Evolutionary conservation across 257 asterid species (phyloP).

Genomic region (Salvia miltiorrhiza): DNA sequence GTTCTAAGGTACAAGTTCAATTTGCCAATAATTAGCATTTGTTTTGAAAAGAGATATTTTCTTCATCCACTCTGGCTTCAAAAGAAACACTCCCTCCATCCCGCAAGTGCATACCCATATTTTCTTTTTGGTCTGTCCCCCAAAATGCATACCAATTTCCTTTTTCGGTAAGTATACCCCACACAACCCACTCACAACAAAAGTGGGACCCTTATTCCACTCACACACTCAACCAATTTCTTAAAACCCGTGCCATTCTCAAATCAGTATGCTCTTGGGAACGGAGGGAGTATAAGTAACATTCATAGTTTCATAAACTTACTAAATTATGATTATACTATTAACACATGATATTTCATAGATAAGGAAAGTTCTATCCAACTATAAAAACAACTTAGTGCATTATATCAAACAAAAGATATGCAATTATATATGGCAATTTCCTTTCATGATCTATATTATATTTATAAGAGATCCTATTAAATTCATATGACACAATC

Average conservation of each 20-base stretch:
- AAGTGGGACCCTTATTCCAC: too few relatives aligned
- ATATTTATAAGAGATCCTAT: background rate
- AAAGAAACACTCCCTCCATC: too few relatives aligned
- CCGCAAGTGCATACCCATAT: too few relatives aligned
- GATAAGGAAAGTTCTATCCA: conserved; percentile 1
- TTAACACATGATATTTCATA: background rate
- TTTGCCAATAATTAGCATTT: conserved; percentile 7
- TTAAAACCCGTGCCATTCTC: too few relatives aligned
- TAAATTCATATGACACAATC: background rate
- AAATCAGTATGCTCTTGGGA: too few relatives aligned
- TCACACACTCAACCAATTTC: too few relatives aligned
- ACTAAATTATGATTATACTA: background rate
- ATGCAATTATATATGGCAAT: background rate
- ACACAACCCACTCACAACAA: too few relatives aligned
- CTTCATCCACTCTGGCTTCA: background rate
- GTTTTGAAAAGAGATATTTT: background rate
- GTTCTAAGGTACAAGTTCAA: conserved; percentile 5
- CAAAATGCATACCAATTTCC: too few relatives aligned
- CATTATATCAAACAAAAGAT: background rate
- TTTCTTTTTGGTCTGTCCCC: too few relatives aligned
- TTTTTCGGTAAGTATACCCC: too few relatives aligned
- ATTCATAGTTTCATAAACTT: background rate
- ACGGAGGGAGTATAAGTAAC: too few relatives aligned
- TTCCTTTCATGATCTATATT: background rate
- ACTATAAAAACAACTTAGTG: background rate